Base-by-base conservation (phyloP, 169 alveolate species). In the Fabrea salina region DNA sequence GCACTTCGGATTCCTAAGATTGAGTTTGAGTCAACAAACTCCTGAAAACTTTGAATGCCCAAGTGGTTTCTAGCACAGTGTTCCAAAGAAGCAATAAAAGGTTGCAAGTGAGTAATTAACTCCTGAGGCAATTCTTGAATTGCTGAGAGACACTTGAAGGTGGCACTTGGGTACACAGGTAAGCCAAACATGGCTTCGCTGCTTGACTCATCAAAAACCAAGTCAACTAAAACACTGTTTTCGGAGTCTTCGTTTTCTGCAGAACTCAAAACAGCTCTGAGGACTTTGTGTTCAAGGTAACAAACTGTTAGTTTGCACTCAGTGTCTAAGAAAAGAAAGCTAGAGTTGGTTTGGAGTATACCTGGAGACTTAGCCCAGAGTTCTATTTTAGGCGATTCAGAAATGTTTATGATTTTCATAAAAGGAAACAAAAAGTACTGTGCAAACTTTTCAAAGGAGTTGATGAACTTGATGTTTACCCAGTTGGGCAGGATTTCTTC, bases 191-290 rank as follows among this genome's bases (percentile, higher is more conserved):
- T n/a, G n/a, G n/a, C n/a, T n/a, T n/a, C n/a, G n/a, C n/a, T n/a
- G n/a, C n/a, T n/a, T n/a, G n/a, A n/a, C n/a, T 68, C 78, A 47
- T 68, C 78, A 22, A 68, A 43, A 27, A 43, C 39, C 66, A 68
- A 11, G 35, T 68, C 78, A 43, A 68, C 35, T 39, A 57, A 41
- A n/a, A 68, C 11, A 4, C 78, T n/a, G 40, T 47, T 68, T 8
- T 68, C 78, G 3, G 44, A n/a, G 19, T 16, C 19, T 13, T 68
- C 78, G 25, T 68, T 64, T n/a, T 68, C 78, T 8, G 32, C 32
- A 68, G n/a, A 41, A 19, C 66, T 43, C 16, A 68, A 8, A 37
- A 68, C 61, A 35, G 44, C 8, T 47, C 41, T 68, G 11, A 68
- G 19, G 0, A 35, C 11, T n/a, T 11, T 19, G 13, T 68, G n/a